Base-by-base conservation (phyloP, 2,329 filamentous ascomycete genomes). In the Talaromyces pinophilus region DNA sequence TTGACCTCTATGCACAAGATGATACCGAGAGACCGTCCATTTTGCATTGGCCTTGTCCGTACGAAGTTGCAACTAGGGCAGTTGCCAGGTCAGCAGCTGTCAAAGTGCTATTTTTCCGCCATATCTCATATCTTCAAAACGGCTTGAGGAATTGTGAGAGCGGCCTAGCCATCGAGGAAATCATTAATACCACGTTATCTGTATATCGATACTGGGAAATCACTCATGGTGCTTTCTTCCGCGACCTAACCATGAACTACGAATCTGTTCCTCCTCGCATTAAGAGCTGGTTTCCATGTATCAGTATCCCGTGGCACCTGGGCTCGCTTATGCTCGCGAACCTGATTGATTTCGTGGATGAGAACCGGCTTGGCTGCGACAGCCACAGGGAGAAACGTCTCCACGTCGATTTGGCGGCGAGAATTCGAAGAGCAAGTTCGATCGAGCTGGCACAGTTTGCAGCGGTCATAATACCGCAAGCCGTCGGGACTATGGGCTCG, bases 71-170 rank as follows among this genome's bases (percentile, higher is more conserved):
- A 17, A 40, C 54, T 2, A 35, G 35, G 35, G 54, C 30, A 35
- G 54, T 59, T 40, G 54, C 35, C 54, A 59, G 35, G 54, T 59
- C 54, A 40, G 54, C 54, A 59, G 30, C 54, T 59, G 54, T 59
- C 19, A 59, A 59, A 59, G 54, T 59, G 30, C 54, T 59, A 6
- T 33, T 59, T 59, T 59, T 59, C 35, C 54, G 54, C 35, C 54
- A 59, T 40, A 19, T 59, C 17, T 59, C 54, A 40, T 59, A 59
- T 40, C 54, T 59, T 38, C 54, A 59, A 59, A 59, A 59, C 33
- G n/a, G 30, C 35, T 10, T 59, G 30, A 35, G 54, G 19, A 59
- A 59, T 35, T 22, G 54, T 40, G 30, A 35, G 30, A 35, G 35
- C 19, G 54, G 35, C 17, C n/a, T 7, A 40, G 30, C 30, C 30